Evolutionary conservation across 768 basidiomycete species (phyloP), one percentile per base, ranked within the genome.

Genomic region (Mycena amicta): DNA sequence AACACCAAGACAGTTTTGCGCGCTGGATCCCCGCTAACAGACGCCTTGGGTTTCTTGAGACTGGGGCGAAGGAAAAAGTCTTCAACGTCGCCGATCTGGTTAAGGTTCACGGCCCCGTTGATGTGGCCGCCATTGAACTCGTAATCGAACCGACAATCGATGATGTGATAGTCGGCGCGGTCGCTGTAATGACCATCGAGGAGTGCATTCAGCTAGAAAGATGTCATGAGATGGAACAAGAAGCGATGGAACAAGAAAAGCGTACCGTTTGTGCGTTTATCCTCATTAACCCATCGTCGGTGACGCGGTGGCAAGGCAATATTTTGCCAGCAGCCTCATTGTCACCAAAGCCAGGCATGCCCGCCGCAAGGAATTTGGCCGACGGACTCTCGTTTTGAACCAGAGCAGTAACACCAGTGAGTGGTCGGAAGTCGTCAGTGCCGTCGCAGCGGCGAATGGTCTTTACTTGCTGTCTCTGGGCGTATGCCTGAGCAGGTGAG

Each of bases 61-160:
- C 72, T 77, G 23, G 74, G 67, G 3, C 87, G 80, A 40, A 98
- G 84, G 37, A 98, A 75, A 50, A 92, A 81, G 52, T 91, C 87
- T 70, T 97, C 94, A 40, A 98, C 82, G 46, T 83, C 86, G 27
- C 80, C 71, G 13, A 88, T 87, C 16, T 87, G 91, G 71, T 93
- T 93, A 68, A 98, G 86, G 71, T 98, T 98, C 71, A 95, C 80
- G 5, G 97, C 95, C 15, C 94, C 91, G 11, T 84, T 84, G 63
- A 98, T 85, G 75, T 98, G 97, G 0, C 97, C 97, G 8, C 97
- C 97, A 50, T 81, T 80, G 72, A 88, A 98, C 75, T 99, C 97
- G 68, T 97, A 99, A 62, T 94, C 93, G 73, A 98, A 99, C 41
- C 97, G 90, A 72, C 97, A 98, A 75, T 99, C 97, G 65, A 99